Base-by-base conservation (phyloP, 2,329 filamentous ascomycete species). In the Trichoderma sp. region DNA sequence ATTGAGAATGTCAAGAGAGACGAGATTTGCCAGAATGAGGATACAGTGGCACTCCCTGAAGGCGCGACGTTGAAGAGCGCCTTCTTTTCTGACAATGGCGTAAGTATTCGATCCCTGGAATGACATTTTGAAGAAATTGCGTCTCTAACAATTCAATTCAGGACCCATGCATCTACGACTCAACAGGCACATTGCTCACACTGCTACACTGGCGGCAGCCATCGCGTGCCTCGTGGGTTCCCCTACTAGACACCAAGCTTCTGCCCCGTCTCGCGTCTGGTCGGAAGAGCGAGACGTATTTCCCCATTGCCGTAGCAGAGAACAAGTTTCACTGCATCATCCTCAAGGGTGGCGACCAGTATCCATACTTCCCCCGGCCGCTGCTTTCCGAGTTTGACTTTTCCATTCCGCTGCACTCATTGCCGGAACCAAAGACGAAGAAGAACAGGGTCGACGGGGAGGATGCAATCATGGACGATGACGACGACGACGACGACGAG, bases 251-350 rank as follows among this genome's bases (percentile, higher is more conserved):
- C 77, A 99, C 96, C 0, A 92, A 85, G 66, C 86, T 90, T 44
- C 83, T 99, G 12, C 84, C 91, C 1, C 92, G 95, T 67, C 85
- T 97, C 3, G 90, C 91, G 0, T 88, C 87, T 3, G 95, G 95
- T 28, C 88, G 89, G 65, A 97, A 97, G 77, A 85, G 90, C 69
- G 95, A 99, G 78, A 86, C 83, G 0, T 99, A 99, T 80, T 99
- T 93, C 85, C 95, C 95, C 1, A 92, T 99, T 39, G 95, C 95
- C 0, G 93, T 98, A 1, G 92, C 94, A 2, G 88, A 93, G 71
- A 85, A 90, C 73, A 94, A 90, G 73, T 99, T 99, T 78, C 94
- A 98, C 82, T 99, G 96, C 80, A 97, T 99, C 78, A 98, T 99
- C 72, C 88, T 99, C 74, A 99, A 99, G 79, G 95, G 95, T 68